Evolutionary conservation across 441 rosid species (phyloP), one percentile per base, ranked within the genome.

Genomic region (Capsella rubella): DNA sequence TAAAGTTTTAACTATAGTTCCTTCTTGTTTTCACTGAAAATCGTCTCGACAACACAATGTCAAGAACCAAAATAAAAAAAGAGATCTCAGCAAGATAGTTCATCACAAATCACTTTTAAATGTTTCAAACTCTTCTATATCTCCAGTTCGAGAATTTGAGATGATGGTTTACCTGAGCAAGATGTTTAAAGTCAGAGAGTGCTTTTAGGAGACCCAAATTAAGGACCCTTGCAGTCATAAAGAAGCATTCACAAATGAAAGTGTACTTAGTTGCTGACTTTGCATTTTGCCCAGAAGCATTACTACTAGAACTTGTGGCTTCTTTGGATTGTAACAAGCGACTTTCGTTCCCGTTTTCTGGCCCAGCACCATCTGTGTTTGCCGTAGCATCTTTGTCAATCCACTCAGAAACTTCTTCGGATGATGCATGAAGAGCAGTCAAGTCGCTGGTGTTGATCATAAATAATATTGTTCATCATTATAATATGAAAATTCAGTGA

Each of bases 191-290:
- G 84, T 96, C 98, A 4, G 98, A 91, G 86, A 91, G 91, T 77
- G 98, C 94, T 85, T 96, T 96, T 70, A 96, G 67, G 67, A 96
- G 88, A 71, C 99, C 97, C 85, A 96, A 80, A 81, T 90, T 96
- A 64, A 93, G 96, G 74, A 86, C 98, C 90, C 97, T 85, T 62
- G 97, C 97, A 47, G 98, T 90, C 97, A 96, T 96, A 78, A 96
- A 93, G 89, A 96, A 96, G 84, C 98, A 89, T 86, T 96, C 97
- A 81, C 97, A 91, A 40, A 91, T 91, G 84, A 93, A 96, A 9
- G 85, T 70, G 79, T 80, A 91, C 77, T 88, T 90, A 52, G 81
- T 74, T 74, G 82, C 69, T 75, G 79, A 67, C 65, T 83, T 85
- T 47, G 74, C 66, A 75, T 34, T 72, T 7, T 64, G 71, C 61